These are phyloP conservation scores for Seiridium cupressi DNA, from an alignment of 2,329 filamentous ascomycete species.

Conservation along the genomic window DNA sequence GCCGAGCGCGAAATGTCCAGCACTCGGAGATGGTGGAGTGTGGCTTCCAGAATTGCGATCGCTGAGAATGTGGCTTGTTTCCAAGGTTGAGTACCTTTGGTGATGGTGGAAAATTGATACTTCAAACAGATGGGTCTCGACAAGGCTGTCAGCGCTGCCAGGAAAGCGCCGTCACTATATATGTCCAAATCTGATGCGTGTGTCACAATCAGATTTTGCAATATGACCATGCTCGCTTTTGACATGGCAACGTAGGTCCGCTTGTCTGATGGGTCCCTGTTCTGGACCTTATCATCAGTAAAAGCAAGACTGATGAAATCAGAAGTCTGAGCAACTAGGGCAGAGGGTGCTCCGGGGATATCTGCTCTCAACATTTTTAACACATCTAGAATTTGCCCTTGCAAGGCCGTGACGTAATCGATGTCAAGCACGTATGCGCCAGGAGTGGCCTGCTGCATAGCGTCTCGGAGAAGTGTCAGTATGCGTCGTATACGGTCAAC, in stretches of 20 bases:
- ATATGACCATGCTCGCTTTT: constrained; percentile 72
- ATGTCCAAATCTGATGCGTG: constrained; percentile 65
- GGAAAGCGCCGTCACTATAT: constrained; percentile 66
- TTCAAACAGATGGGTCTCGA: constrained; percentile 72
- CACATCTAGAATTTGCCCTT: constrained; percentile 66
- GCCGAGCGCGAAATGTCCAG: constrained; percentile 43
- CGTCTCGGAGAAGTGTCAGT: constrained; percentile 67
- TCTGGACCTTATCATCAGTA: constrained; percentile 30
- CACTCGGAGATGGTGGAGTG: constrained; percentile 59
- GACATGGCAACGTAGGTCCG: constrained; percentile 89
- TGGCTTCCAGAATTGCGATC: constrained; percentile 65
- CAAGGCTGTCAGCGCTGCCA: constrained; percentile 64
- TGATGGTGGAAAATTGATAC: constrained; percentile 72
- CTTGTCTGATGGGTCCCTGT: constrained; percentile 38
- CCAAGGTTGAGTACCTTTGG: constrained; percentile 75
- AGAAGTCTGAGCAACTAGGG: constrained; percentile 67
- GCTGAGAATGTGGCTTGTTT: constrained; percentile 71
- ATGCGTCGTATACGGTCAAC: constrained; percentile 64
- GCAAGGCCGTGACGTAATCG: constrained; percentile 71
- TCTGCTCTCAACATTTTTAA: constrained; percentile 68
- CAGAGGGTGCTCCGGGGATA: constrained; percentile 60
- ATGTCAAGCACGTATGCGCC: constrained; percentile 69
- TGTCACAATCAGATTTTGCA: constrained; percentile 58
- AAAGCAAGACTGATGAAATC: constrained; percentile 73
- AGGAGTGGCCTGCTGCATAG: constrained; percentile 68